phyloP scores from a whole-genome alignment of 2,329 filamentous ascomycete genomes.

The Penicillium occitanis region DNA sequence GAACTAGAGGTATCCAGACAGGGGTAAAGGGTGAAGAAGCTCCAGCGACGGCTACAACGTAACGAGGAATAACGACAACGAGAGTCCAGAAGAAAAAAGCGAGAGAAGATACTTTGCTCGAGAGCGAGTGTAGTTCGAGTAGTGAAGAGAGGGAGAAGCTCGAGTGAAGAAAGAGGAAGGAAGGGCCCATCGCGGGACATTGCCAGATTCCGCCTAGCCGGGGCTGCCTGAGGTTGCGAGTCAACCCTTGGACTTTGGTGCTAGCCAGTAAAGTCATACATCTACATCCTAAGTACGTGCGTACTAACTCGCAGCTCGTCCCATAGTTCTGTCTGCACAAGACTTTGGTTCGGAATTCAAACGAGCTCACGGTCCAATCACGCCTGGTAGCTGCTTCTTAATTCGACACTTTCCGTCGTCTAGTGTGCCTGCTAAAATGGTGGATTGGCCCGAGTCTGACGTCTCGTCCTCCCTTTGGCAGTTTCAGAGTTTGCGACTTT shows the following conservation, averaged over 20 bases:
- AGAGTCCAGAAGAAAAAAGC: not conserved
- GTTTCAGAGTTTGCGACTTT: slow-evolving; percentile 12
- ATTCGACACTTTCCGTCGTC: slow-evolving; percentile 6
- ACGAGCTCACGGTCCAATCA: slow-evolving; percentile 2
- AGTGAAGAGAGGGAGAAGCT: not conserved
- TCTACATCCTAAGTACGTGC: no score
- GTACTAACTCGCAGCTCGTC: no score
- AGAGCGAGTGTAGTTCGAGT: not conserved
- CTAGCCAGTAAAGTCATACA: not conserved
- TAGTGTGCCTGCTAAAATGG: slow-evolving; percentile 4
- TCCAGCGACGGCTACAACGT: not conserved
- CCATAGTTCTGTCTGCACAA: not conserved
- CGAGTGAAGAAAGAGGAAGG: slow-evolving; percentile 12
- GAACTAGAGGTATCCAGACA: not conserved
- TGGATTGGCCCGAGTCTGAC: slow-evolving; percentile 4
- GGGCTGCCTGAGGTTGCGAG: slow-evolving; percentile 10
- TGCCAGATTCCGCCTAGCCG: slow-evolving; percentile 12
- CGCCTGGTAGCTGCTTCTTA: not conserved
- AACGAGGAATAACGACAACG: not conserved
- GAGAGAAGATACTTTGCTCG: not conserved
- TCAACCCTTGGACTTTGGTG: slow-evolving; percentile 4
- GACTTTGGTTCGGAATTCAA: slow-evolving; percentile 9
- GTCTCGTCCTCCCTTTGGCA: not conserved
- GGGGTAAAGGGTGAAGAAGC: not conserved
- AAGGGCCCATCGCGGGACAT: slow-evolving; percentile 12